phyloP scores from a whole-genome alignment of 495 filamentous ascomycete genomes.

The Penicillium bialowiezense region DNA sequence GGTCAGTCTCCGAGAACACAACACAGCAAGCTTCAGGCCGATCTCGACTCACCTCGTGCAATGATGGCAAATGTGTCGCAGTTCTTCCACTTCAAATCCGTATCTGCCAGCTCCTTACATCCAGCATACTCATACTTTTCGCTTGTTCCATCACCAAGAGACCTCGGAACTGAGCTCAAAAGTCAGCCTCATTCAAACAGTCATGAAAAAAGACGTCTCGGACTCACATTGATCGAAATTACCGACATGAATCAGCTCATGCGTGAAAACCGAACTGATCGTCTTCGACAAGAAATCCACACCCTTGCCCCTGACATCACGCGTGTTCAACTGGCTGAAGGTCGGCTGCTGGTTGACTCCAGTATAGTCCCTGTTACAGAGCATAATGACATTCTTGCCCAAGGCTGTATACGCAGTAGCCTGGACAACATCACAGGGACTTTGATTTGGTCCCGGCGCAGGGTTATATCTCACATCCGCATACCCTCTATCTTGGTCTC shows the following conservation, averaged over 20 bases:
- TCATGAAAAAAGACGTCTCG: background rate
- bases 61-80: conserved; percentile 1
- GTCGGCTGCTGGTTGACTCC: background rate
- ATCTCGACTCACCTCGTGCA: background rate
- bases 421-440: background rate
- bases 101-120: background rate
- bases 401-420: background rate
- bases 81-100: background rate
- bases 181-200: background rate
- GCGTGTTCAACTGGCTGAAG: background rate
- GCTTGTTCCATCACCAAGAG: background rate
- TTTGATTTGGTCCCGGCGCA: background rate
- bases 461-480: background rate
- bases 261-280: background rate
- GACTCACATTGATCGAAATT: background rate
- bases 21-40: background rate
- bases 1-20: background rate
- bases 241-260: background rate
- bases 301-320: background rate
- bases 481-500: background rate
- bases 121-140: background rate
- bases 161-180: background rate
- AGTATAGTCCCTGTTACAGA: background rate
- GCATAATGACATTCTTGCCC: background rate
- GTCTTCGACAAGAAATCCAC: background rate